phyloP scores from a whole-genome alignment of 805 yeast genomes.

The Priceomyces melissophilus region DNA sequence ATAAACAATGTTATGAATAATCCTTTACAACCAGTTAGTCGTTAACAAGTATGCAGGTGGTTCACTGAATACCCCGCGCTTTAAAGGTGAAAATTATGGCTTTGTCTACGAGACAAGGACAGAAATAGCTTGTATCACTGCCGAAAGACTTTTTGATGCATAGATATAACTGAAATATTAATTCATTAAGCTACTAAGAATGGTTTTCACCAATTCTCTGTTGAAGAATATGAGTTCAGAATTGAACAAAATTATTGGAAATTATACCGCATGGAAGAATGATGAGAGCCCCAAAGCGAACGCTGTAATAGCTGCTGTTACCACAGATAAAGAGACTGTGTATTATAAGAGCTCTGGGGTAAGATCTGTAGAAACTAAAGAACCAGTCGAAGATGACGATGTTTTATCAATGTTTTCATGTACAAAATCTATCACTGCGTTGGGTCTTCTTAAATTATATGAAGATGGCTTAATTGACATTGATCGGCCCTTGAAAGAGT shows the following conservation, averaged over 20 bases:
- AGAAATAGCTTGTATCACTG: no score
- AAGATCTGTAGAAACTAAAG: slow-evolving; percentile 13
- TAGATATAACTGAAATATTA: no score
- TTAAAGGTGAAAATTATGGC: no score
- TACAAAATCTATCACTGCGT: slow-evolving; percentile 33
- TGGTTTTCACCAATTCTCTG: slow-evolving; percentile 2
- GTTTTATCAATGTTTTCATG: slow-evolving; percentile 24
- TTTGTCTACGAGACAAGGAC: no score
- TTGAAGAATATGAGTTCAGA: slow-evolving; percentile 1
- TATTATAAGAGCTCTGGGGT: slow-evolving; percentile 23
- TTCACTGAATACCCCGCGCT: no score
- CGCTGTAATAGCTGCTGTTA: slow-evolving; percentile 27
- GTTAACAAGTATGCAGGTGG: no score
- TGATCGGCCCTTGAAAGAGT: slow-evolving; percentile 29
- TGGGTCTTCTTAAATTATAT: slow-evolving; percentile 32
- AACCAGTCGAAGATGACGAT: slow-evolving; percentile 15
- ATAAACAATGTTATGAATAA: no score
- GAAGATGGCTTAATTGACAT: slow-evolving; percentile 30
- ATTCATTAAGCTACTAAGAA: not conserved
- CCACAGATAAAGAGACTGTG: slow-evolving; percentile 18
- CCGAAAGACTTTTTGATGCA: no score
- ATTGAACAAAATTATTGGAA: slow-evolving; percentile 1
- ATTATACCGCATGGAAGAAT: slow-evolving; percentile 2
- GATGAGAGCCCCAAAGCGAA: slow-evolving; percentile 13
- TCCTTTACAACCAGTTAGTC: no score